Conservation (phyloP, 129 eudicot genomes). For the Dittrichia graveolens region DNA sequence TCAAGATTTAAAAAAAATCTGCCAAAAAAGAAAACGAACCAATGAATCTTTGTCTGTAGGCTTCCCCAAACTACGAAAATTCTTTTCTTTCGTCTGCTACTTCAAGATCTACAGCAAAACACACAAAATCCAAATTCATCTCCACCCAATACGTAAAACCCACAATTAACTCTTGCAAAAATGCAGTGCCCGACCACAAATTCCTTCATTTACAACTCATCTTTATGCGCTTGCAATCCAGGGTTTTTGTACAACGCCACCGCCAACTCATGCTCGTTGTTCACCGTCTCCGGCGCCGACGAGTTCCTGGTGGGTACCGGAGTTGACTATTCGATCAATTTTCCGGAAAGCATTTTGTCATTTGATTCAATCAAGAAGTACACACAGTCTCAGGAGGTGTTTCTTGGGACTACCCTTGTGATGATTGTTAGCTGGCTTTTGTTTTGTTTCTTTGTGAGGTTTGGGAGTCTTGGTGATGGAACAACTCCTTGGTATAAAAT, state of each 20-base stretch:
- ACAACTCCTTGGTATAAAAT: constrained; percentile 62
- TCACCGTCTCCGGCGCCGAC: constrained; percentile 25
- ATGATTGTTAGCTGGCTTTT: constrained; percentile 62
- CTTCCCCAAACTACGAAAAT: not conserved
- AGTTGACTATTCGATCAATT: constrained; percentile 53
- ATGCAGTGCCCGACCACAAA: constrained; percentile 36
- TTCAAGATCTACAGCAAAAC: constrained; percentile 2
- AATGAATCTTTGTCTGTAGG: constrained; percentile 18
- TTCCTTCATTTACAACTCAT: constrained; percentile 57
- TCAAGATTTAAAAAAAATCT: not conserved
- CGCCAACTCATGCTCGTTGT: constrained; percentile 39
- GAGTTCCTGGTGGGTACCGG: constrained; percentile 49
- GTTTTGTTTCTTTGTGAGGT: constrained; percentile 56
- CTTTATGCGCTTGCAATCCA: constrained; percentile 70
- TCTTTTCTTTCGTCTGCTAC: constrained; percentile 4
- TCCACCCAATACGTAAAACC: not conserved
- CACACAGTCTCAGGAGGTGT: constrained; percentile 73
- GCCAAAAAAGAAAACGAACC: constrained; percentile 13
- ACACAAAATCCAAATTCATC: not conserved
- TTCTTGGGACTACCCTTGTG: constrained; percentile 67
- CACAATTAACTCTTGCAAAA: not conserved
- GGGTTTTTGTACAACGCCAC: constrained; percentile 64
- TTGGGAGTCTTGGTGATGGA: constrained; percentile 72
- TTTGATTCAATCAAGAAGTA: constrained; percentile 73
- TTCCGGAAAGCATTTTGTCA: constrained; percentile 62